Evolutionary conservation across 148 eudicot species (phyloP), one percentile per base, ranked within the genome.

Genomic region (Limonium bicolor): DNA sequence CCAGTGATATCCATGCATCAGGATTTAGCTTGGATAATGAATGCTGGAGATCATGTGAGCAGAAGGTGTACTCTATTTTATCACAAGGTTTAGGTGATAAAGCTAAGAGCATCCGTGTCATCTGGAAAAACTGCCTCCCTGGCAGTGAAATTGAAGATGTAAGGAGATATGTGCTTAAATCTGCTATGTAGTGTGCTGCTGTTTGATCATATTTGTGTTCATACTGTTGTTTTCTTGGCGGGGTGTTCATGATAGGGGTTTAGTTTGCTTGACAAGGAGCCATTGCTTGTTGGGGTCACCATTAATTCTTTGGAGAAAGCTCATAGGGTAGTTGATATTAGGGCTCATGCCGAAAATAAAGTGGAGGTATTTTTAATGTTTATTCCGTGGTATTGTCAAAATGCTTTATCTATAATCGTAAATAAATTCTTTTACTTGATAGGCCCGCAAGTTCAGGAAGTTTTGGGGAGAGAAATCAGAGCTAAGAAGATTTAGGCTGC

Each of bases 401-500:
- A n/a, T n/a, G n/a, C n/a, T n/a, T n/a, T n/a, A n/a, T n/a, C n/a
- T n/a, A n/a, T n/a, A n/a, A n/a, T n/a, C n/a, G n/a, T n/a, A n/a
- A n/a, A n/a, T n/a, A n/a, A n/a, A n/a, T n/a, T n/a, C n/a, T n/a
- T n/a, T n/a, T n/a, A n/a, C 51, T 8, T 7, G 28, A 19, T 40
- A 90, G 99, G 93, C 72, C 66, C 27, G 56, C 28, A 75, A 55
- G 34, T 90, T 72, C 49, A 69, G 82, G 31, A 78, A 75, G 62
- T 90, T 90, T 62, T 90, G 99, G 99, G 99, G 97, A 30, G 80
- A 73, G 2, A 84, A 73, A 61, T 66, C 95, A 6, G 86, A 86
- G 36, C 71, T 78, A 27, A 67, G 95, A 20, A 67, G 68, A 54
- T 78, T 84, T 60, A n/a, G n/a, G n/a, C n/a, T n/a, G n/a, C n/a